Evolutionary conservation across 495 filamentous ascomycete species (phyloP).

Genomic region (Melanomma pulvis-pyrius): DNA sequence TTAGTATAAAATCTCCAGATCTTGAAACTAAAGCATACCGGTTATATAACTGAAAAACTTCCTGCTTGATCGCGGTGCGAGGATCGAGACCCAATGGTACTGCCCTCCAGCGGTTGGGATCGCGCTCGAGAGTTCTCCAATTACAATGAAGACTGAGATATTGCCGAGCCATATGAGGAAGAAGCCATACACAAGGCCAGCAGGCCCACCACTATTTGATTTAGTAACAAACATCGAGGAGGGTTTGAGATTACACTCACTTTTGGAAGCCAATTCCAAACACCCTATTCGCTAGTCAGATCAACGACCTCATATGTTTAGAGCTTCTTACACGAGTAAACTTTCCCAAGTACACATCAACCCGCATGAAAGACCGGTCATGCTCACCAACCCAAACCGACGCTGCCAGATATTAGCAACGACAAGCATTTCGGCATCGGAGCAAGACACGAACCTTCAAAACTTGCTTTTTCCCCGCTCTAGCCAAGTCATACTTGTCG

Average conservation of each 20-base stretch:
- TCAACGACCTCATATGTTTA: background rate
- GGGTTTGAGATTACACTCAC: constrained; percentile 1
- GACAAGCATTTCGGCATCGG: background rate
- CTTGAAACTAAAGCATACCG: constrained; percentile 1
- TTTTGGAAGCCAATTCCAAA: constrained; percentile 24
- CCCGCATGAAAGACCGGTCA: constrained; percentile 30
- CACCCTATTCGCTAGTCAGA: constrained; percentile 12
- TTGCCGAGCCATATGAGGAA: constrained; percentile 27
- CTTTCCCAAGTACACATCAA: constrained; percentile 35
- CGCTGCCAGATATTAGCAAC: constrained; percentile 10
- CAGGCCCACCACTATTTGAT: constrained; percentile 25
- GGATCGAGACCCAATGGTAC: constrained; percentile 43
- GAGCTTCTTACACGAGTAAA: constrained; percentile 20
- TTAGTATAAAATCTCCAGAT: constrained; percentile 23
- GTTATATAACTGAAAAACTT: constrained; percentile 33
- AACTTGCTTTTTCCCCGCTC: constrained; percentile 24
- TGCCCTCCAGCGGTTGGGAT: constrained; percentile 38
- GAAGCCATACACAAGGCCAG: constrained; percentile 31
- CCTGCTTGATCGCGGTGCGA: constrained; percentile 21
- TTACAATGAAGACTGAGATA: constrained; percentile 23
- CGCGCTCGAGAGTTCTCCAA: constrained; percentile 24
- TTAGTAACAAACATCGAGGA: background rate
- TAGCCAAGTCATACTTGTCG: constrained; percentile 26
- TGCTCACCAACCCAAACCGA: constrained; percentile 29
- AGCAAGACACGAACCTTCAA: constrained; percentile 18